phyloP scores from a whole-genome alignment of 2,329 filamentous ascomycete genomes.

The Arthrinium puccinioides region DNA sequence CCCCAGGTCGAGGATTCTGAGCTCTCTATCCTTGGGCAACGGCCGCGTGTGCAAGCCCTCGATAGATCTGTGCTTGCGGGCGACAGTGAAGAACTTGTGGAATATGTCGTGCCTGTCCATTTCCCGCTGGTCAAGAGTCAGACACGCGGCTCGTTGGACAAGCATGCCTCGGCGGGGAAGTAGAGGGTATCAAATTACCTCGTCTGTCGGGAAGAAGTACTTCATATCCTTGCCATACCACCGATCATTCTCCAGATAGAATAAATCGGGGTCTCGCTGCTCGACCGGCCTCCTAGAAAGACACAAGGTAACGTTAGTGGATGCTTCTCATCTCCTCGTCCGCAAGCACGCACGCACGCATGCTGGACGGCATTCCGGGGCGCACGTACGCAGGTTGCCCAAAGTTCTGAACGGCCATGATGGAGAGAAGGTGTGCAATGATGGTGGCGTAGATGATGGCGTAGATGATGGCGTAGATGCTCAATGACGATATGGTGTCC shows the following conservation, averaged over 20 bases:
- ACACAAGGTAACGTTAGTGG: too few species aligned
- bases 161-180: not conserved
- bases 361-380: too few species aligned
- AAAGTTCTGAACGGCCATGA: too few species aligned
- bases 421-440: too few species aligned
- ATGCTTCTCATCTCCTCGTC: too few species aligned
- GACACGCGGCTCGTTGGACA: not conserved
- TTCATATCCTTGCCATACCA: slow-evolving; percentile 60
- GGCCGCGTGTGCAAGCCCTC: slow-evolving; percentile 25
- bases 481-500: too few species aligned
- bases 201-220: slow-evolving; percentile 73
- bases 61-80: slow-evolving; percentile 37
- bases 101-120: slow-evolving; percentile 75
- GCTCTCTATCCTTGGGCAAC: slow-evolving; percentile 20
- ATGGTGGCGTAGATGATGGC: too few species aligned
- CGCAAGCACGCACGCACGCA: too few species aligned
- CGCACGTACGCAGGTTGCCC: too few species aligned
- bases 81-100: slow-evolving; percentile 67
- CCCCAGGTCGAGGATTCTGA: slow-evolving; percentile 58
- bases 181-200: slow-evolving; percentile 40
- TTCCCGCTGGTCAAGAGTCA: slow-evolving; percentile 48
- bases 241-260: slow-evolving; percentile 63
- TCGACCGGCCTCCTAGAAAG: too few species aligned
- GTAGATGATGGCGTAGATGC: too few species aligned
- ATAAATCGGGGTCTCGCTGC: too few species aligned